These are phyloP conservation scores for Rhizopogon sp. DNA, from an alignment of 768 basidiomycete species.

Conservation along the genomic window DNA sequence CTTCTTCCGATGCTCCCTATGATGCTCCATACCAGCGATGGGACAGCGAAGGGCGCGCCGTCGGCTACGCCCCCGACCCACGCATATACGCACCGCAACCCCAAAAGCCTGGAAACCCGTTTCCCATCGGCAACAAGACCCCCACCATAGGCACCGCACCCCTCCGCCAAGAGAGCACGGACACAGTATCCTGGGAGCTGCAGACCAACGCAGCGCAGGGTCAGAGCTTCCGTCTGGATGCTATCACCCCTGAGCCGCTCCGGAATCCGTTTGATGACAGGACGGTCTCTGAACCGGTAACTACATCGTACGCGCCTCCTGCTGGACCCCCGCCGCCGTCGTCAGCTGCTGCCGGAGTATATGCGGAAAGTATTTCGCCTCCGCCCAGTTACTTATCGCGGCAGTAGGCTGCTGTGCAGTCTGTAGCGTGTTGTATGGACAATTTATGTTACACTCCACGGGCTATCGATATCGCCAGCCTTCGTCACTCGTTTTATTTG, in stretches of 20 bases:
- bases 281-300: conserved; percentile 14
- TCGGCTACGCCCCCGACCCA: conserved; percentile 42
- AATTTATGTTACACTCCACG: not conserved
- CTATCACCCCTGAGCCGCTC: conserved; percentile 11
- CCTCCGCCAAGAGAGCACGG: conserved; percentile 23
- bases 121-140: conserved; percentile 10
- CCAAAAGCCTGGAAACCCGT: conserved; percentile 16
- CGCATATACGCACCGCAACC: conserved; percentile 50
- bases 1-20: conserved; percentile 26
- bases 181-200: conserved; percentile 26
- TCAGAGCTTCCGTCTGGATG: conserved; percentile 18
- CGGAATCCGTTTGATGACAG: conserved; percentile 21
- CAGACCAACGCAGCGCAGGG: conserved; percentile 21
- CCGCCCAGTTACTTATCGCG: not conserved
- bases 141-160: conserved; percentile 6
- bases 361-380: conserved; percentile 8
- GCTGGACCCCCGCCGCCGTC: conserved; percentile 5
- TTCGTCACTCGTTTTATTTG: not conserved
- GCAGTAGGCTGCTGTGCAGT: not conserved
- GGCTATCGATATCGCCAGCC: too few species aligned
- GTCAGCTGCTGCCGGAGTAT: conserved; percentile 10
- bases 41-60: conserved; percentile 44
- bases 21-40: conserved; percentile 41
- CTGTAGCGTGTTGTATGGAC: not conserved
- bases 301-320: conserved; percentile 7